Evolutionary conservation across 805 yeast species (phyloP), one percentile per base, ranked within the genome.

Genomic region (Schwanniomyces polymorphus): DNA sequence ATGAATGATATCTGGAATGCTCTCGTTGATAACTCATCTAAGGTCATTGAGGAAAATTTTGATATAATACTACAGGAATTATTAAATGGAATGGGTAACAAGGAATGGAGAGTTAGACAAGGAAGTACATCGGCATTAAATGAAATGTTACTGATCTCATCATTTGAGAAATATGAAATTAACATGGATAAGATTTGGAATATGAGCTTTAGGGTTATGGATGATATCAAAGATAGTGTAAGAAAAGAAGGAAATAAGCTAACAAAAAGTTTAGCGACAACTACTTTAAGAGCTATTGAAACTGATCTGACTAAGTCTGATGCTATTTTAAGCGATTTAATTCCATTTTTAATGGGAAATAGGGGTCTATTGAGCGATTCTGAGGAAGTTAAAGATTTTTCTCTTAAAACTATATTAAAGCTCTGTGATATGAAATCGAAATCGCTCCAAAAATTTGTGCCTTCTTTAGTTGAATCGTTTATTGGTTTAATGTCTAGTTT

Each of bases 221-320:
- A 92, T 68, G 98, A 92, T 69, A 89, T 92, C 49, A 94, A 94
- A 64, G 97, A 89, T 31, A 87, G 95, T 67, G 97, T 94, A 3
- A 75, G 97, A 43, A 80, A 79, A 47, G 96, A 89, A 40, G 97
- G 96, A 8, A 68, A 76, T 34, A 78, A 78, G 29, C 69, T 94
- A 33, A 82, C 96, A 0, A 80, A 84, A 51, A 75, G 78, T 8
- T 72, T 91, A 25, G 82, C 96, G 0, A 76, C 82, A 14, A 74
- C 79, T 4, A 69, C 90, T 54, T 82, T 84, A 2, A 74, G 82
- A 35, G 74, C 80, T 21, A 75, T 87, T 12, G 84, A 80, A 39
- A 67, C 64, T 9, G 78, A 78, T 0, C 65, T 67, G 1, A 58
- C 63, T 0, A 70, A 72, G 35, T 78, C 86, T 0, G 63, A 67